phyloP scores from a whole-genome alignment of 2,329 filamentous ascomycete species.

The Botrytis fabae region DNA sequence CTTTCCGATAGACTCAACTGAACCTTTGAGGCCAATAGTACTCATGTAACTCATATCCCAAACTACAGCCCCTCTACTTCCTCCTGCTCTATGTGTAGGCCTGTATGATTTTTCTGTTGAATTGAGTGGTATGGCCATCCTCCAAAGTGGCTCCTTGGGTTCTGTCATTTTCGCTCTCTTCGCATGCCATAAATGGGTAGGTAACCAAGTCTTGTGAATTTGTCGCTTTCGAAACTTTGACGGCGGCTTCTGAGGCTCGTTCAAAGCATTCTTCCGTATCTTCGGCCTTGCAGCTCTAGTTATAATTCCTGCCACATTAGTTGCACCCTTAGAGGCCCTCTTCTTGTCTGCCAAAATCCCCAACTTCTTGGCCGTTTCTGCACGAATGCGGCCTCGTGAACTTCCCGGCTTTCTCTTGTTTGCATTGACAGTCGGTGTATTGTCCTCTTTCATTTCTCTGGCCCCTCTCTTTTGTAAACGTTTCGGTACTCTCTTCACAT shows the following conservation, averaged over 20 bases:
- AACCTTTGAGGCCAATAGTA: slow-evolving; percentile 76
- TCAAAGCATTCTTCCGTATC: slow-evolving; percentile 68
- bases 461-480: slow-evolving; percentile 69
- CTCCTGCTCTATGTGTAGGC: slow-evolving; percentile 77
- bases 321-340: slow-evolving; percentile 46
- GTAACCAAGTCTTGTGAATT: slow-evolving; percentile 86
- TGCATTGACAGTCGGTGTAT: slow-evolving; percentile 76
- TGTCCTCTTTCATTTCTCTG: slow-evolving; percentile 81
- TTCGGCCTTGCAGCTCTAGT: slow-evolving; percentile 57
- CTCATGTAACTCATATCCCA: slow-evolving; percentile 97
- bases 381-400: slow-evolving; percentile 61
- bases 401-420: slow-evolving; percentile 61
- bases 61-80: slow-evolving; percentile 72
- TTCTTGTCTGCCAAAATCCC: slow-evolving; percentile 61
- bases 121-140: slow-evolving; percentile 80
- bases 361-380: slow-evolving; percentile 74
- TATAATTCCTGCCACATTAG: slow-evolving; percentile 38
- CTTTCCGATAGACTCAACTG: slow-evolving; percentile 60
- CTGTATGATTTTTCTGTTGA: slow-evolving; percentile 89
- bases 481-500: slow-evolving; percentile 85
- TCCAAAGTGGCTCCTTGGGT: slow-evolving; percentile 79
- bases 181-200: slow-evolving; percentile 90
- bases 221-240: slow-evolving; percentile 83
- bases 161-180: slow-evolving; percentile 89
- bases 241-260: slow-evolving; percentile 60